These are phyloP conservation scores for Yamadazyma dushanensis DNA, from an alignment of 1,139 yeast species.

Conservation along the genomic window DNA sequence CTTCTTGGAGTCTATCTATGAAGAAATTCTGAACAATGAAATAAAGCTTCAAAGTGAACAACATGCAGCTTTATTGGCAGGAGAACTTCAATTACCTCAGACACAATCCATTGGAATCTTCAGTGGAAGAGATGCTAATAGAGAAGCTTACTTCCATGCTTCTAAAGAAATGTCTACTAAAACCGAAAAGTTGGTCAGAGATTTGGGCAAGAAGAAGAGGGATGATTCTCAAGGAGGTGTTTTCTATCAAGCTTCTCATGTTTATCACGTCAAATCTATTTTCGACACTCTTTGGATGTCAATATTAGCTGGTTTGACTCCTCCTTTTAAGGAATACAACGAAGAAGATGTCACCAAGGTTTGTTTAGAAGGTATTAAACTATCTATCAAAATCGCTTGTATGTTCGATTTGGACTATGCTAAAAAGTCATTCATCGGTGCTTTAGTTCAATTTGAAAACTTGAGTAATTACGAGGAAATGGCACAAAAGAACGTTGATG, in stretches of 20 bases:
- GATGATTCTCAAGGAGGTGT: constrained; percentile 31
- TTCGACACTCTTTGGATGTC: constrained; percentile 98
- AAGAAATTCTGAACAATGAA: constrained; percentile 79
- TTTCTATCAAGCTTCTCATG: constrained; percentile 63
- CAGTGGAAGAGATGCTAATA: constrained; percentile 70
- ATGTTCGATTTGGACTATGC: constrained; percentile 84
- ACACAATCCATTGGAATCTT: constrained; percentile 59
- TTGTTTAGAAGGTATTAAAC: constrained; percentile 82
- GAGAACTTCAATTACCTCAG: constrained; percentile 46
- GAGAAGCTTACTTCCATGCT: constrained; percentile 90
- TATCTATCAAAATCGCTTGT: constrained; percentile 81
- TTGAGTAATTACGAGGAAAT: constrained; percentile 78
- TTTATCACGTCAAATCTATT: constrained; percentile 89
- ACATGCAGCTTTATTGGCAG: constrained; percentile 83
- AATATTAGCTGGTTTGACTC: constrained; percentile 87
- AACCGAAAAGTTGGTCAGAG: constrained; percentile 81
- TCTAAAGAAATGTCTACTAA: constrained; percentile 89
- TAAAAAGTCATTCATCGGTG: constrained; percentile 84
- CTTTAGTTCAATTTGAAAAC: constrained; percentile 84
- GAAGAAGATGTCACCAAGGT: constrained; percentile 70
- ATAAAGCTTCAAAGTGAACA: constrained; percentile 92
- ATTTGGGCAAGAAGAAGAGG: constrained; percentile 52
- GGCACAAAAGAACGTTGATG: constrained; percentile 76
- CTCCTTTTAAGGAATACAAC: constrained; percentile 87
- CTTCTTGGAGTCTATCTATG: constrained; percentile 63